A percentile compares a stretch with the other conserved stretches of the same genome.
These are phyloP conservation scores for Chrysopogon serrulatus DNA, from an alignment of 176 grass and related monocot genomes.

Conservation along the genomic window DNA sequence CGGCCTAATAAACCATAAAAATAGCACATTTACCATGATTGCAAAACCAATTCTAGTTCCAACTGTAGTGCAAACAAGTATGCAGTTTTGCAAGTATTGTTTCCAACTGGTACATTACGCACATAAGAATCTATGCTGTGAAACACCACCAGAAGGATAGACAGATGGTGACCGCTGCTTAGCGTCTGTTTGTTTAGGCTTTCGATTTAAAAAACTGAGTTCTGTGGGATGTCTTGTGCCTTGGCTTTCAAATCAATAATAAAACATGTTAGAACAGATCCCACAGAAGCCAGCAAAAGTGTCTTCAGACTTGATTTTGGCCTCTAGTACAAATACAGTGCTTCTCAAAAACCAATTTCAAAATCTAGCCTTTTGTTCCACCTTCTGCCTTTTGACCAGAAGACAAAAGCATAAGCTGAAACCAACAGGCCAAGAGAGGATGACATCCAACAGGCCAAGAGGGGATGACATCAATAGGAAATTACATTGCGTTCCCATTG, in stretches of 20 bases:
- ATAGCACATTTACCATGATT: constrained; percentile 2
- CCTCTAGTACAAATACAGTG: too few relatives aligned
- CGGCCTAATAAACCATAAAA: constrained; percentile 46
- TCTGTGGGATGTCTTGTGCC: too few relatives aligned
- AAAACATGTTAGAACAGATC: too few relatives aligned
- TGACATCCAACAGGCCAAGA: background rate
- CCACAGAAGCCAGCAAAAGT: too few relatives aligned
- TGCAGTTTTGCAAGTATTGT: background rate
- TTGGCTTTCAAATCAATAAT: too few relatives aligned
- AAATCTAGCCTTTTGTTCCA: background rate
- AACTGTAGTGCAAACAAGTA: background rate
- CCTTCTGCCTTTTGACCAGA: background rate
- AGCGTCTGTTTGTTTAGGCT: too few relatives aligned
- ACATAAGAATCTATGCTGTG: background rate
- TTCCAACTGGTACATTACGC: background rate
- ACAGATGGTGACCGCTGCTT: too few relatives aligned
- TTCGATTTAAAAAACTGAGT: too few relatives aligned
- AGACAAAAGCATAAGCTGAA: background rate
- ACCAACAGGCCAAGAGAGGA: background rate
- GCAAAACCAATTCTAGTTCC: background rate
- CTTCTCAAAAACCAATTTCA: too few relatives aligned
- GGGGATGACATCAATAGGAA: background rate
- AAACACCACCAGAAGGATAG: too few relatives aligned
- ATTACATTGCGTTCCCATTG: background rate
- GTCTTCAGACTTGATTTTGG: too few relatives aligned